phyloP scores from a whole-genome alignment of 768 basidiomycete species.

The Amanita rubescens region DNA sequence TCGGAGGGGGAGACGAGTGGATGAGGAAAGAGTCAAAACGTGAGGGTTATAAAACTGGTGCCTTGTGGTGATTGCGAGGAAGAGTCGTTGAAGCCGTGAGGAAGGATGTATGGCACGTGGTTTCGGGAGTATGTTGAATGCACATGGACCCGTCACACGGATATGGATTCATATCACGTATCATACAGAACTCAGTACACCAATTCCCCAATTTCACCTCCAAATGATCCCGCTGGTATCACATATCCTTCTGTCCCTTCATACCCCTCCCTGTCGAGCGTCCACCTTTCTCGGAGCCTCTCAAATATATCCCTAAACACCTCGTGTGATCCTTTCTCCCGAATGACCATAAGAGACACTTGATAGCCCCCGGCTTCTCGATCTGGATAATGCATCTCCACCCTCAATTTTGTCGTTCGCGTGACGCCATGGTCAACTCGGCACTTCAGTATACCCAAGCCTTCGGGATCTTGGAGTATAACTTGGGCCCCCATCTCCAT shows the following conservation, averaged over 20 bases:
- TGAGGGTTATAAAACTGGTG: slow-evolving; percentile 5
- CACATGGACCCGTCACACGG: neutral
- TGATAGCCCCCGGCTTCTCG: slow-evolving; percentile 32
- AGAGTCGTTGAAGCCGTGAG: slow-evolving; percentile 6
- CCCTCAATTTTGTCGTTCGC: slow-evolving; percentile 59
- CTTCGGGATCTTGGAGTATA: slow-evolving; percentile 55
- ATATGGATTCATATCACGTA: neutral
- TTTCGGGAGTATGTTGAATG: neutral
- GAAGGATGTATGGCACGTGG: slow-evolving; percentile 7
- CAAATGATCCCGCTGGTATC: slow-evolving; percentile 3
- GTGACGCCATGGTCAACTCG: slow-evolving; percentile 55
- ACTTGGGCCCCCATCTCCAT: slow-evolving; percentile 66
- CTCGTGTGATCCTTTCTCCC: slow-evolving; percentile 84
- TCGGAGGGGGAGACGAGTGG: slow-evolving; percentile 1
- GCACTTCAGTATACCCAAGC: slow-evolving; percentile 68
- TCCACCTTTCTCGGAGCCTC: slow-evolving; percentile 64
- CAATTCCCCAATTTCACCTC: neutral
- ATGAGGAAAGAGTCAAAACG: neutral
- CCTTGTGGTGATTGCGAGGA: slow-evolving; percentile 15
- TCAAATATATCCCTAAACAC: slow-evolving; percentile 72
- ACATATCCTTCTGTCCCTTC: neutral
- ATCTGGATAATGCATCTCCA: slow-evolving; percentile 54
- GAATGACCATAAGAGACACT: slow-evolving; percentile 57
- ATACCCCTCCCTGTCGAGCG: slow-evolving; percentile 34
- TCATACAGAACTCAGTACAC: neutral